phyloP scores from a whole-genome alignment of 129 eudicot genomes.

The Apium graveolens region DNA sequence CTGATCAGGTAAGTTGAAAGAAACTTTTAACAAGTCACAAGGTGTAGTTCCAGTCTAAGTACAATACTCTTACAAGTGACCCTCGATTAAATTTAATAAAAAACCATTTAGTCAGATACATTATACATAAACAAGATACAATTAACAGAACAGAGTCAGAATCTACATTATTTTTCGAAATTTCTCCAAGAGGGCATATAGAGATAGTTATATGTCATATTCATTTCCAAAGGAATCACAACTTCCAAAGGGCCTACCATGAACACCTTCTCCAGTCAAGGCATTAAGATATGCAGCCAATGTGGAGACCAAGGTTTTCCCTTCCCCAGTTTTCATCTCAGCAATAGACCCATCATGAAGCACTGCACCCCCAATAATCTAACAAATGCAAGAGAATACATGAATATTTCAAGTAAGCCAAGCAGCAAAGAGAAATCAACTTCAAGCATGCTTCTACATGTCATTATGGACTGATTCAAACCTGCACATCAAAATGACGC shows the following conservation, averaged over 20 bases:
- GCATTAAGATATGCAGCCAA: conserved; percentile 99
- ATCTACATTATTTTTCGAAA: not conserved
- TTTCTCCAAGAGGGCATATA: not conserved
- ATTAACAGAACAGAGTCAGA: not conserved
- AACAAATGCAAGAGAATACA: conserved; percentile 12
- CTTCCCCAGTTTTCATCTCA: conserved; percentile 98
- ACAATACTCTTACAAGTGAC: not conserved
- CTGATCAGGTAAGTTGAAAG: too few relatives aligned
- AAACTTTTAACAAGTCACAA: not conserved
- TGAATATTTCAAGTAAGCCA: not conserved
- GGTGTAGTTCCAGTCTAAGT: not conserved
- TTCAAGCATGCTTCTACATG: not conserved
- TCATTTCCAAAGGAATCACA: not conserved
- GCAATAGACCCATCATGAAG: conserved; percentile 95
- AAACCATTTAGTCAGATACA: not conserved
- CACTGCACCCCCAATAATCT: conserved; percentile 99
- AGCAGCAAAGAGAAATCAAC: not conserved
- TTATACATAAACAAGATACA: not conserved
- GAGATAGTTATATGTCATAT: not conserved
- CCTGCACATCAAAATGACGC: conserved; percentile 99
- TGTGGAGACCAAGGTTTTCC: conserved; percentile 94
- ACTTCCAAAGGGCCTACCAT: conserved; percentile 43
- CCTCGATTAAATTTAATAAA: not conserved
- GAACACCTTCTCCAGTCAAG: conserved; percentile 89
- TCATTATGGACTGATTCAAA: conserved; percentile 11